phyloP scores from a whole-genome alignment of 176 grass and related monocot genomes.

The Tillandsia leiboldiana region DNA sequence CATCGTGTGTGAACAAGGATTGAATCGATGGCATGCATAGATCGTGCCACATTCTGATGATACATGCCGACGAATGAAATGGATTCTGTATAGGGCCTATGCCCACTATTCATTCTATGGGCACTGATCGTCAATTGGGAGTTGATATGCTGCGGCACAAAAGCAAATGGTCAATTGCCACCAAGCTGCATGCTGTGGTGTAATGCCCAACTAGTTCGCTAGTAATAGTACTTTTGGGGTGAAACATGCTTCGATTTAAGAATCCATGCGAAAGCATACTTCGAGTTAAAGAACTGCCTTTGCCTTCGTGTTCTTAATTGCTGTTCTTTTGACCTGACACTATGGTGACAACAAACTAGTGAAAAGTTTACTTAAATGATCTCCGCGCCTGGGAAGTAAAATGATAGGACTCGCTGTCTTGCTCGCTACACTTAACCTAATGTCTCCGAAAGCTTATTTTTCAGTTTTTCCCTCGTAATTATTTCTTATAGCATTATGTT shows the following conservation, averaged over 20 bases:
- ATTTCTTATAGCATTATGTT: neutral
- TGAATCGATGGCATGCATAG: too few species aligned
- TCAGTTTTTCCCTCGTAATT: neutral
- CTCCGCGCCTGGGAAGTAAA: neutral
- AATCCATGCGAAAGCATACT: neutral
- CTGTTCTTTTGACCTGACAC: neutral
- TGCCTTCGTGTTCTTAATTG: neutral
- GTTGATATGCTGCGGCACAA: too few species aligned
- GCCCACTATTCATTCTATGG: too few species aligned
- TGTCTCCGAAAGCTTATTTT: neutral
- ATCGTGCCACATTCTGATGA: too few species aligned
- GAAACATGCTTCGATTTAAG: neutral
- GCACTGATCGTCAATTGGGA: too few species aligned
- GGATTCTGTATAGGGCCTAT: too few species aligned
- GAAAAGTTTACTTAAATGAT: slow-evolving; percentile 1
- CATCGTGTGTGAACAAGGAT: too few species aligned
- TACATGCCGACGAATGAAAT: too few species aligned
- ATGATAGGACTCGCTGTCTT: neutral
- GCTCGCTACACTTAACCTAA: neutral
- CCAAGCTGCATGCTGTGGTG: too few species aligned
- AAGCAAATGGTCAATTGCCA: too few species aligned
- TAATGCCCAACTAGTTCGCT: too few species aligned
- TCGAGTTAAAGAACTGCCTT: neutral
- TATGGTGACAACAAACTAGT: neutral
- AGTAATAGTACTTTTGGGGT: too few species aligned